A percentile compares a stretch with the other conserved stretches of the same genome.
Conservation (phyloP, 2,329 filamentous ascomycete species). For the Ophiostoma montium region DNA sequence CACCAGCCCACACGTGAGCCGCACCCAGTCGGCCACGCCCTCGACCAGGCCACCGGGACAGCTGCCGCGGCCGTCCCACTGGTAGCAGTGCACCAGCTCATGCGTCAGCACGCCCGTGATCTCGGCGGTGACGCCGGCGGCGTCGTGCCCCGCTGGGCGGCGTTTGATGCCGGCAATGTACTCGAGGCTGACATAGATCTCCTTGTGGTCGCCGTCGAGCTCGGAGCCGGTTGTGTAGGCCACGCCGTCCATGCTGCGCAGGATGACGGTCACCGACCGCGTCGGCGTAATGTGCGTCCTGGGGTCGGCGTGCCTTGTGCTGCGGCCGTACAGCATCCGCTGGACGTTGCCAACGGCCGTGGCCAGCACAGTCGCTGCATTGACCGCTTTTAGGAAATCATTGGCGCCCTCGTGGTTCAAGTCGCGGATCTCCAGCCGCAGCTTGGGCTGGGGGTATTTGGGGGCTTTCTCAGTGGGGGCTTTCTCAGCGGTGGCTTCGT, state of each 20-base stretch:
- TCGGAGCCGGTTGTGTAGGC: slow-evolving; percentile 77
- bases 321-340: slow-evolving; percentile 51
- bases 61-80: slow-evolving; percentile 51
- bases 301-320: slow-evolving; percentile 24
- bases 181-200: slow-evolving; percentile 72
- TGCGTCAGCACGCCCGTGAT: slow-evolving; percentile 76
- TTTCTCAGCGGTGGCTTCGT: not conserved
- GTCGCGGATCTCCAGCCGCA: slow-evolving; percentile 46
- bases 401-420: slow-evolving; percentile 44
- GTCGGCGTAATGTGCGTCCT: slow-evolving; percentile 43
- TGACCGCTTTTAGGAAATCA: slow-evolving; percentile 53
- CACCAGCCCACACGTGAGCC: slow-evolving; percentile 55
- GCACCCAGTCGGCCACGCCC: slow-evolving; percentile 86
- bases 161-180: slow-evolving; percentile 49
- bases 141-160: slow-evolving; percentile 20
- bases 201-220: slow-evolving; percentile 75
- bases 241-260: slow-evolving; percentile 68
- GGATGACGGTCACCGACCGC: slow-evolving; percentile 70
- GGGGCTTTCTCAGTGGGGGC: not conserved
- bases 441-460: slow-evolving; percentile 34
- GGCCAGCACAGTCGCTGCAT: slow-evolving; percentile 47
- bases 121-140: slow-evolving; percentile 43
- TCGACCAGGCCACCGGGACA: slow-evolving; percentile 72
- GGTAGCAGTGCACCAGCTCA: slow-evolving; percentile 91
- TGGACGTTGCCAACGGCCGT: slow-evolving; percentile 55